Evolutionary conservation across 2,329 filamentous ascomycete species (phyloP).

Genomic region (Daldinia sp.): DNA sequence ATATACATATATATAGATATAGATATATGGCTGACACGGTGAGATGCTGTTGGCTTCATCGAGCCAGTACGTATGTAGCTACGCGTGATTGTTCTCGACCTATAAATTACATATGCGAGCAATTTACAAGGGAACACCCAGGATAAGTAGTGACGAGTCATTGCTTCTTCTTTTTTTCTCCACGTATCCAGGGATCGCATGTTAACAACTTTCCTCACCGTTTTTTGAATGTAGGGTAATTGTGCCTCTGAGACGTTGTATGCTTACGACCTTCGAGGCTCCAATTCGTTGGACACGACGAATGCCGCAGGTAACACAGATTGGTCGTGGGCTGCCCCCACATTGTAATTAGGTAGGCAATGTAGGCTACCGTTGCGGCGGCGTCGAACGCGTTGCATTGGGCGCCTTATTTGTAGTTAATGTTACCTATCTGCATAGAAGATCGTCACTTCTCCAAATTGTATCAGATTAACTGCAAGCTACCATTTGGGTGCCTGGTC

Average conservation of each 20-base stretch:
- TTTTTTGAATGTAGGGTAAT: neutral
- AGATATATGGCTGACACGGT: neutral
- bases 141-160: neutral
- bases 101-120: neutral
- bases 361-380: conserved; percentile 31
- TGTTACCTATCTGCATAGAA: conserved; percentile 19
- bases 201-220: conserved; percentile 8
- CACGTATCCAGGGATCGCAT: conserved; percentile 13
- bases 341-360: conserved; percentile 2
- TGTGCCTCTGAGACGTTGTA: conserved; percentile 23
- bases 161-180: neutral
- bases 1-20: neutral
- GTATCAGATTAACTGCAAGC: conserved; percentile 1
- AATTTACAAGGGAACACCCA: neutral
- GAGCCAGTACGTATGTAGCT: neutral
- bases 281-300: conserved; percentile 12
- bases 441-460: conserved; percentile 3
- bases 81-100: neutral
- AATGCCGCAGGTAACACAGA: conserved; percentile 17
- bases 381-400: conserved; percentile 17
- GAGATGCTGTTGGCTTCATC: neutral
- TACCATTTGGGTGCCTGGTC: neutral
- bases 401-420: neutral
- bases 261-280: conserved; percentile 1
- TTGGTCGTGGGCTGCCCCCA: conserved; percentile 22